Percentiles rank a stretch among this genome's conserved stretches.
Evolutionary conservation across 2,329 filamentous ascomycete species (phyloP).

Genomic region (Phoma sp.): DNA sequence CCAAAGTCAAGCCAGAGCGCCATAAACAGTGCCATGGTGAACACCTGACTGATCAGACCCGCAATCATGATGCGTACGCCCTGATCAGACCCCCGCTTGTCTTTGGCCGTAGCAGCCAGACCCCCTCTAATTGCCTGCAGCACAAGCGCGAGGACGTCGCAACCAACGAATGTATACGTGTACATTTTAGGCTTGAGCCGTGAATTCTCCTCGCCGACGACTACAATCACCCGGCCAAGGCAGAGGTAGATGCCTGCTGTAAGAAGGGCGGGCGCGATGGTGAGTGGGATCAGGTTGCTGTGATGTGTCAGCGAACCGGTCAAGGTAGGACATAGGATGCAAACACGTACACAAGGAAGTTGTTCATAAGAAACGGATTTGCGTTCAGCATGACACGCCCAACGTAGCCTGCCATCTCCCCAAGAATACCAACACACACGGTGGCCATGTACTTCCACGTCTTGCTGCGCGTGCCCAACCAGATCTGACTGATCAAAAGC

Average conservation of each 20-base stretch:
- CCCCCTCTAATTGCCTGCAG: slow-evolving; percentile 64
- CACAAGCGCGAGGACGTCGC: slow-evolving; percentile 63
- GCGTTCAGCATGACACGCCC: slow-evolving; percentile 59
- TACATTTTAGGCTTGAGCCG: slow-evolving; percentile 49
- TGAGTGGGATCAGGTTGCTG: slow-evolving; percentile 61
- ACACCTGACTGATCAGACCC: slow-evolving; percentile 62
- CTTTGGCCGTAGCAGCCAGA: slow-evolving; percentile 58
- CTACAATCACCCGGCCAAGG: slow-evolving; percentile 60
- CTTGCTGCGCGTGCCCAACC: slow-evolving; percentile 56
- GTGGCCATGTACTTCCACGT: slow-evolving; percentile 61
- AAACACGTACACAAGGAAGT: slow-evolving; percentile 57
- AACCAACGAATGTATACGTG: slow-evolving; percentile 63
- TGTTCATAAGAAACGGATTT: slow-evolving; percentile 58
- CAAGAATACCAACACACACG: slow-evolving; percentile 54
- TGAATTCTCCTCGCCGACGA: slow-evolving; percentile 51
- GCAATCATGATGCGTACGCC: slow-evolving; percentile 63
- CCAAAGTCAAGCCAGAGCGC: slow-evolving; percentile 47
- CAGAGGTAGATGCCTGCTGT: slow-evolving; percentile 62
- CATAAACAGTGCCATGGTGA: slow-evolving; percentile 58
- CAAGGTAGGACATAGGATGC: background rate
- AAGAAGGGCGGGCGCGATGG: slow-evolving; percentile 62
- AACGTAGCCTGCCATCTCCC: slow-evolving; percentile 63
- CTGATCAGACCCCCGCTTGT: slow-evolving; percentile 47
- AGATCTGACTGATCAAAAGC: slow-evolving; percentile 55
- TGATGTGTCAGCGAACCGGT: slow-evolving; percentile 6